Base-by-base conservation (phyloP, 1,139 yeast genomes). In the Suhomyces kunorum region DNA sequence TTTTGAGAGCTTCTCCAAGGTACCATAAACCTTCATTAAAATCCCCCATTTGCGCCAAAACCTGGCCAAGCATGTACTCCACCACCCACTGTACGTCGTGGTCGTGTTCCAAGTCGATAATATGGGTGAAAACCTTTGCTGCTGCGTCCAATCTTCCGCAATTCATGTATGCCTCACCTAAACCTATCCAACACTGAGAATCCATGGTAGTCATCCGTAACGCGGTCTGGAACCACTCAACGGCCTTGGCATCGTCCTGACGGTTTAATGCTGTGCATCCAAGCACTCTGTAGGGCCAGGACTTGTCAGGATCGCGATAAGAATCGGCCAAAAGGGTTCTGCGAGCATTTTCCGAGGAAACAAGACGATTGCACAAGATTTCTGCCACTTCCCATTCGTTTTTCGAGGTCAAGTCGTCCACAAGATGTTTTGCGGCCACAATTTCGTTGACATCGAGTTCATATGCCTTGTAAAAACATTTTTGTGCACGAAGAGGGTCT, bases 101-200 rank as follows among this genome's bases (percentile, higher is more conserved):
- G 6, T 35, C 28, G 6, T 51, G 50, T 25, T 78, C 76, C 13
- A 86, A 51, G 17, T 71, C 66, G 29, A 78, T 55, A 0, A 92
- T 88, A 45, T 81, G 81, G 28, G 68, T 71, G 53, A 89, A 87
- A 1, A 94, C 97, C 56, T 86, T 89, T 7, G 78, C 74, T 0
- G 96, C 88, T 2, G 98, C 95, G 44, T 86, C 92, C 35, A 83
- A 68, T 47, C 96, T 74, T 5, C 98, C 98, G 61, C 95, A 80
- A 32, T 81, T 78, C 42, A 76, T 71, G 58, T 92, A 92, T 0
- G 97, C 94, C 59, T 94, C 98, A 15, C 98, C 98, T 27, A 92
- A 68, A 0, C 97, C 97, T 18, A 86, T 72, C 98, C 98, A 90
- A 9, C 96, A 83, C 50, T 86, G 83, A 7, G 76, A 61, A 61